Evolutionary conservation across 2,329 filamentous ascomycete species (phyloP), one percentile per base, ranked within the genome.

Genomic region (Penicillium sp.): DNA sequence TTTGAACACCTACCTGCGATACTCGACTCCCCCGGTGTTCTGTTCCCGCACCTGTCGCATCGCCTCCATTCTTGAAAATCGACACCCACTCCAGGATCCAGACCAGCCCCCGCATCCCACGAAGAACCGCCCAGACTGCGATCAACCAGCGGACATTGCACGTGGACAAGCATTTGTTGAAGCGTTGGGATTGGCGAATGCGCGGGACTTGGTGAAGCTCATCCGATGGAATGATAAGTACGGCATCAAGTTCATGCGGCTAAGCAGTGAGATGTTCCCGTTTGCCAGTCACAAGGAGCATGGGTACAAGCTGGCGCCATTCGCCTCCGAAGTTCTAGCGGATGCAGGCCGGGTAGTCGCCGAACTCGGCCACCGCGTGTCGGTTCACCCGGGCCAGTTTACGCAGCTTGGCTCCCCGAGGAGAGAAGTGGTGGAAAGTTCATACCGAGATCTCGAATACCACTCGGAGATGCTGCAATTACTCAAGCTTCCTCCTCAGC

Each of bases 241-340:
- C 50, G 83, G 84, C 26, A 97, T 97, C 67, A 90, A 82, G 53
- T 96, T 97, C 63, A 80, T 97, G 79, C 80, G 91, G 1, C 73
- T 97, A 14, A 94, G 87, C 53, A 94, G 87, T 39, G 91, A 96
- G 54, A 96, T 96, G 86, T 97, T 97, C 50, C 91, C 91, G 0
- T 96, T 96, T 62, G 91, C 91, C 2, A 94, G 87, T 50, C 91
- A 97, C 57, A 77, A 79, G 16, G 84, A 87, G 47, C 84, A 94
- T 51, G 91, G 90, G 0, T 97, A 97, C 64, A 84, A 80, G 52
- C 74, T 97, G 9, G 83, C 81, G 0, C 84, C 86, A 0, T 96
- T 96, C 61, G 91, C 90, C 0, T 80, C 86, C 0, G 83, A 89
- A 10, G 81, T 78, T 0, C 72, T 97, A 7, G 83, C 79, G 2